Evolutionary conservation across 2,329 filamentous ascomycete genomes (phyloP).

Genomic region (Nothopassalora personata): DNA sequence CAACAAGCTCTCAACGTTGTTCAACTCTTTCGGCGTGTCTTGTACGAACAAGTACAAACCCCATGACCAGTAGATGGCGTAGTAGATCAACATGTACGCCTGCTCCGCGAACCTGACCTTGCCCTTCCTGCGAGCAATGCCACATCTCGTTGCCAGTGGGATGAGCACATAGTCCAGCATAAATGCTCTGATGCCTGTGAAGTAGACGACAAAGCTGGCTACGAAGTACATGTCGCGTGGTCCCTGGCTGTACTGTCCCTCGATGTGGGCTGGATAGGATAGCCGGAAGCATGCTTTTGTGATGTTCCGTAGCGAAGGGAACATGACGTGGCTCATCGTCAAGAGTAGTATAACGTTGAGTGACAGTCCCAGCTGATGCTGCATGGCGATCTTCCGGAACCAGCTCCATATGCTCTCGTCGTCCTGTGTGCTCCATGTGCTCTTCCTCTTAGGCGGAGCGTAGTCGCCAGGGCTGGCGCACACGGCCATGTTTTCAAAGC

Average conservation of each 20-base stretch:
- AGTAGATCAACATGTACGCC: slow-evolving; percentile 84
- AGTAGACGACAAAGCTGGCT: slow-evolving; percentile 70
- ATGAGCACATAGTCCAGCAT: slow-evolving; percentile 82
- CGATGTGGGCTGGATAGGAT: slow-evolving; percentile 56
- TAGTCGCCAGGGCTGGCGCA: slow-evolving; percentile 24
- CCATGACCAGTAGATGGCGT: slow-evolving; percentile 71
- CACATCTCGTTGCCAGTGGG: slow-evolving; percentile 66
- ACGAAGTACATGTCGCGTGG: slow-evolving; percentile 76
- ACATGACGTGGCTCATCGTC: slow-evolving; percentile 72
- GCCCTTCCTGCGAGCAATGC: slow-evolving; percentile 72
- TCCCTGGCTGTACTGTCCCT: slow-evolving; percentile 67
- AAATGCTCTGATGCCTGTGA: slow-evolving; percentile 78
- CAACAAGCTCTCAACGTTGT: slow-evolving; percentile 22
- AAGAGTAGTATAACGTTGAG: slow-evolving; percentile 81
- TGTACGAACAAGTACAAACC: slow-evolving; percentile 59
- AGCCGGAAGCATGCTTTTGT: slow-evolving; percentile 86
- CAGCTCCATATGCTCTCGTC: slow-evolving; percentile 31
- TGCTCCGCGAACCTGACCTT: slow-evolving; percentile 83
- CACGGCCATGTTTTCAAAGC: slow-evolving; percentile 22
- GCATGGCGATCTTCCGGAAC: slow-evolving; percentile 34
- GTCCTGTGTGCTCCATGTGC: slow-evolving; percentile 13
- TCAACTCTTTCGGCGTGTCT: slow-evolving; percentile 25
- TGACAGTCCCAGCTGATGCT: slow-evolving; percentile 58
- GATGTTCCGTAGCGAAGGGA: slow-evolving; percentile 70
- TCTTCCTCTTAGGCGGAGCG: slow-evolving; percentile 11